These are phyloP conservation scores for Backusella morwellensis DNA, from an alignment of 192 early-diverging fungal genomes.

Conservation along the genomic window DNA sequence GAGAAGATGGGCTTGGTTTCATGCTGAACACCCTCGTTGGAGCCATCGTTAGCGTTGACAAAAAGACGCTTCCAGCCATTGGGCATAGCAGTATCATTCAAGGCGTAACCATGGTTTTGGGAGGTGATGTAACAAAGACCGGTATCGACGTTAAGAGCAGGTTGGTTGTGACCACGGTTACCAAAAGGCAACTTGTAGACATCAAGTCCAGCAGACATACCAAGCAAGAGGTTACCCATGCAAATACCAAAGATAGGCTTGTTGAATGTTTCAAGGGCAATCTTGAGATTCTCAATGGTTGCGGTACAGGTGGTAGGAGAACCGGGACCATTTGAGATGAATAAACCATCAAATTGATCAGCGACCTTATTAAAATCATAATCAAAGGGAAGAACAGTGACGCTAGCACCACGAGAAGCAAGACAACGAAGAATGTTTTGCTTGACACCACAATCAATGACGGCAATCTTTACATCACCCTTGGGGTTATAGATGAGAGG, in stretches of 20 bases:
- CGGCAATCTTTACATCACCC: constrained; percentile 78
- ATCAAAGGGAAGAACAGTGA: constrained; percentile 90
- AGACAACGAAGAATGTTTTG: constrained; percentile 90
- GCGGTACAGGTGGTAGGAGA: constrained; percentile 65
- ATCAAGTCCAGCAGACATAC: constrained; percentile 84
- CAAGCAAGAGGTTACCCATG: constrained; percentile 94
- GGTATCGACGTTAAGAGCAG: constrained; percentile 73
- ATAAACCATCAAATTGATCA: constrained; percentile 80
- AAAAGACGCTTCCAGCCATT: constrained; percentile 84
- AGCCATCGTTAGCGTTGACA: constrained; percentile 93
- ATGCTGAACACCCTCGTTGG: constrained; percentile 93
- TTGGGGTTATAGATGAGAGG: constrained; percentile 70
- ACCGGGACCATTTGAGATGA: constrained; percentile 93
- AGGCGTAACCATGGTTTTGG: constrained; percentile 92
- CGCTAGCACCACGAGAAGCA: constrained; percentile 72
- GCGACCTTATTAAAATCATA: constrained; percentile 63
- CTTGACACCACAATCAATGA: constrained; percentile 92
- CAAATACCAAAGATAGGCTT: constrained; percentile 97
- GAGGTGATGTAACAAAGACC: constrained; percentile 89
- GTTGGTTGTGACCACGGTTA: constrained; percentile 97
- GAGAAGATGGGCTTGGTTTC: constrained; percentile 66
- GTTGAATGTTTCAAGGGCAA: constrained; percentile 56
- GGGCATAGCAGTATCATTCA: constrained; percentile 69
- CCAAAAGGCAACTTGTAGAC: constrained; percentile 90
- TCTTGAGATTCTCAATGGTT: constrained; percentile 71